These are phyloP conservation scores for Chaetomiaceae sp. DNA, from an alignment of 2,329 filamentous ascomycete species.

Conservation along the genomic window DNA sequence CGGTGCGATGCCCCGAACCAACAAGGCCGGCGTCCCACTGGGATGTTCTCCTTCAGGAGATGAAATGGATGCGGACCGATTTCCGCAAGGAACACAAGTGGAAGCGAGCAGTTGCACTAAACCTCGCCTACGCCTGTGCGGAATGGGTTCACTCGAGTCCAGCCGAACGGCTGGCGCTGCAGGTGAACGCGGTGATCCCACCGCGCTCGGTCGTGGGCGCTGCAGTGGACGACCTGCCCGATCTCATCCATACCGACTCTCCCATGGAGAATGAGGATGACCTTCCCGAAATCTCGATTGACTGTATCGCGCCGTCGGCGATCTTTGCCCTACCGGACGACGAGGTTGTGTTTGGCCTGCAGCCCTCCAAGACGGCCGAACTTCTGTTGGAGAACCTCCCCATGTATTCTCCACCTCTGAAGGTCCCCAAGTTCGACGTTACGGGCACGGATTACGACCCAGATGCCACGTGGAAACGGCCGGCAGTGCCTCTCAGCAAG, in stretches of 20 bases:
- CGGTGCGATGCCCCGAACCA: constrained; percentile 79
- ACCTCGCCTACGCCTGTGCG: constrained; percentile 75
- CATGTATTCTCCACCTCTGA: constrained; percentile 64
- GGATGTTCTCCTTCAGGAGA: constrained; percentile 83
- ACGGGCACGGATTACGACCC: constrained; percentile 56
- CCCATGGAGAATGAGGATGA: constrained; percentile 42
- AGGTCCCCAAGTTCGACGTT: constrained; percentile 54
- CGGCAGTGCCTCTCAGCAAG: constrained; percentile 80
- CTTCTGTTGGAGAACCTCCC: constrained; percentile 76
- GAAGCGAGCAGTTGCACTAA: constrained; percentile 78
- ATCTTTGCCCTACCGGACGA: constrained; percentile 80
- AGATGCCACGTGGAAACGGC: constrained; percentile 67
- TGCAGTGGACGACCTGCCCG: constrained; percentile 53
- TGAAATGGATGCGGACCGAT: constrained; percentile 98
- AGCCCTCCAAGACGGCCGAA: constrained; percentile 69
- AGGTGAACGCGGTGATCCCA: constrained; percentile 56
- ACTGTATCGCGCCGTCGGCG: constrained; percentile 63
- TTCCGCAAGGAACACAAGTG: constrained; percentile 92
- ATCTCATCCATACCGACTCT: constrained; percentile 61
- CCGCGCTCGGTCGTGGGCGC: constrained; percentile 29
- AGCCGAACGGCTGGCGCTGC: constrained; percentile 61
- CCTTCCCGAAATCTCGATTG: constrained; percentile 28
- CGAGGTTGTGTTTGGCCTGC: constrained; percentile 74
- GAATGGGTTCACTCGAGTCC: constrained; percentile 67
- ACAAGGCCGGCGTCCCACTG: constrained; percentile 71